Evolutionary conservation across 805 yeast species (phyloP).

Genomic region (Yueomyces sinensis): DNA sequence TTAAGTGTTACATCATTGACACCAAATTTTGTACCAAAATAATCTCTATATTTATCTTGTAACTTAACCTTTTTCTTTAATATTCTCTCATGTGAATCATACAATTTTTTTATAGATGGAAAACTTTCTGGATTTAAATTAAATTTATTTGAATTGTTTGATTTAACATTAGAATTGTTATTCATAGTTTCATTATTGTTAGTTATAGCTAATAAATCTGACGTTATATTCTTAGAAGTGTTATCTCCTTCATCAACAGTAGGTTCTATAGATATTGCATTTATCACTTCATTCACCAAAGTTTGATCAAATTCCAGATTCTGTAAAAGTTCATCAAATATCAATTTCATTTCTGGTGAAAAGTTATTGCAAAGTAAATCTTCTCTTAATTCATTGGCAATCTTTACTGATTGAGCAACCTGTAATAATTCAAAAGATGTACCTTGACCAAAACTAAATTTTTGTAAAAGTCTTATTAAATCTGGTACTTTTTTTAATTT

Average conservation of each 20-base stretch:
- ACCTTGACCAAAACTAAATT: conserved; percentile 37
- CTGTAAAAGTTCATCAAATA: conserved; percentile 13
- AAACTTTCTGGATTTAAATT: conserved; percentile 26
- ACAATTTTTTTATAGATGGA: conserved; percentile 22
- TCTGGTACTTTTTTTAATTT: conserved; percentile 38
- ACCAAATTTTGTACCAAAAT: conserved; percentile 13
- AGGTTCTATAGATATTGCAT: conserved; percentile 29
- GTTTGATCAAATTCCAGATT: conserved; percentile 28
- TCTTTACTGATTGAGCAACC: conserved; percentile 29
- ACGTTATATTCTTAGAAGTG: conserved; percentile 4
- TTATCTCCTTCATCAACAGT: conserved; percentile 6
- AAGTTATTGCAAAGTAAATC: conserved; percentile 4
- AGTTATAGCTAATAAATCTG: not conserved
- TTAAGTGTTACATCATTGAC: conserved; percentile 25
- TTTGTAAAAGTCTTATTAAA: conserved; percentile 45
- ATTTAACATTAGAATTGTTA: conserved; percentile 9
- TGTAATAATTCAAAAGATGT: conserved; percentile 32
- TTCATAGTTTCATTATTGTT: not conserved
- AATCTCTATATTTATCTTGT: conserved; percentile 20
- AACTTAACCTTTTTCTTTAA: conserved; percentile 17
- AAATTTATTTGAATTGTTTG: too few relatives aligned
- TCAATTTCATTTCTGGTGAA: conserved; percentile 7
- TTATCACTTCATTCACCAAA: conserved; percentile 30
- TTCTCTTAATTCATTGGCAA: conserved; percentile 21
- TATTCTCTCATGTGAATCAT: conserved; percentile 22